Evolutionary conservation across 2,329 filamentous ascomycete genomes (phyloP), one percentile per base, ranked within the genome.

Genomic region (Xylariaceae sp.): DNA sequence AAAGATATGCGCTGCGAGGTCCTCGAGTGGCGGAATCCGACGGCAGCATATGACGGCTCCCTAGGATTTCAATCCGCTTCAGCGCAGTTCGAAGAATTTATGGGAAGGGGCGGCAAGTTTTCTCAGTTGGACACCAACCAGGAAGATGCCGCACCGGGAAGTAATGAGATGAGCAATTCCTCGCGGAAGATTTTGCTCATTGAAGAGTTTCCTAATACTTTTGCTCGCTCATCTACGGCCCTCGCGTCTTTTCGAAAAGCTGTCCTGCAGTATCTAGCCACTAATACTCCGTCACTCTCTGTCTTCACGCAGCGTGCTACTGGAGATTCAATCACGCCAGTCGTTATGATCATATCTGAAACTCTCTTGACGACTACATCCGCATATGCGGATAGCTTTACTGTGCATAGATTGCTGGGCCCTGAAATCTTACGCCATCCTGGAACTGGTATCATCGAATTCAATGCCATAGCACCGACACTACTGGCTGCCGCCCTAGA

Each of bases 271-370:
- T 96, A 89, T 72, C 80, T 97, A 53, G 85, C 88, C 6, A 78
- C 84, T 10, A 86, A 86, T 65, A 84, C 82, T 1, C 83, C 86
- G 0, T 79, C 85, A 5, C 73, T 83, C 11, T 73, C 80, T 35
- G 70, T 72, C 58, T 82, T 78, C 71, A 75, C 72, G 18, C 77
- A 69, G 62, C 78, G 74, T 66, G 74, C 68, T 53, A 72, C 67
- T 37, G 66, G 67, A 54, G 78, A 82, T 2, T 73, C 78, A 8
- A 77, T 86, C 30, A 85, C 84, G 1, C 94, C 94, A 0, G 80
- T 97, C 42, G 83, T 99, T 37, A 87, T 99, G 77, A 83, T 99
- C 59, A 86, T 99, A 54, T 97, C 94, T 0, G 94, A 99, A 73
- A 95, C 91, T 0, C 78, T 96, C 11, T 77, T 96, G 13, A 93